Conservation (phyloP, 2,329 filamentous ascomycete species). For the Gremmenia infestans region DNA sequence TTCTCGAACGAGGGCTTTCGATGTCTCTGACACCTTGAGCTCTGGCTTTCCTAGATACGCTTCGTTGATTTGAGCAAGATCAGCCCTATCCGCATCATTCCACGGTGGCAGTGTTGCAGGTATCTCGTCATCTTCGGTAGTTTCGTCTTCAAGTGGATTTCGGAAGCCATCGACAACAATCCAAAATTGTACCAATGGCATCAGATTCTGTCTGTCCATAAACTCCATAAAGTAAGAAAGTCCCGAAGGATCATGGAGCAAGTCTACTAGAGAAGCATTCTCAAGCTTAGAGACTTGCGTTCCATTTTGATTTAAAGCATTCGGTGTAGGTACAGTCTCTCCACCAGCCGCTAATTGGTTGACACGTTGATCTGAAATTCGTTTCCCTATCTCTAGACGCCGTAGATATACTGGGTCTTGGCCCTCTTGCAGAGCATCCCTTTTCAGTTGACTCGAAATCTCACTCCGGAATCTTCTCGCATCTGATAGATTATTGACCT, state of each 20-base stretch:
- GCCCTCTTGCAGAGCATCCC: conserved; percentile 70
- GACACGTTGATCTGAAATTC: conserved; percentile 84
- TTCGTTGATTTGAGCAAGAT: conserved; percentile 87
- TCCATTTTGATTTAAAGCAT: conserved; percentile 26
- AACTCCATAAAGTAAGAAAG: conserved; percentile 99
- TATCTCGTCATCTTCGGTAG: conserved; percentile 58
- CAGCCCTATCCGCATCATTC: conserved; percentile 78
- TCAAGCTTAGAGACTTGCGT: conserved; percentile 57
- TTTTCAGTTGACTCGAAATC: conserved; percentile 84
- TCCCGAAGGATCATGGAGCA: conserved; percentile 85
- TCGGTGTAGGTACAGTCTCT: conserved; percentile 31
- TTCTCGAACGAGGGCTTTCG: conserved; percentile 63
- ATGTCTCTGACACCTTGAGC: conserved; percentile 67
- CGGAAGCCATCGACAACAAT: conserved; percentile 95
- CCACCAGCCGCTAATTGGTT: conserved; percentile 69
- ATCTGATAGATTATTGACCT: conserved; percentile 87
- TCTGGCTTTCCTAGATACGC: conserved; percentile 81
- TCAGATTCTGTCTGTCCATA: conserved; percentile 86
- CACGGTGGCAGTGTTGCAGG: conserved; percentile 62
- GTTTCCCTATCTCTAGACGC: conserved; percentile 85
- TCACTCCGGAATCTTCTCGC: conserved; percentile 89
- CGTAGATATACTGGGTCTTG: conserved; percentile 85
- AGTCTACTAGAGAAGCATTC: conserved; percentile 71
- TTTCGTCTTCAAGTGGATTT: conserved; percentile 85
- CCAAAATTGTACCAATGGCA: conserved; percentile 95